Conservation (phyloP, 108 stramenopile genomes). For the Skeletonema grethae region DNA sequence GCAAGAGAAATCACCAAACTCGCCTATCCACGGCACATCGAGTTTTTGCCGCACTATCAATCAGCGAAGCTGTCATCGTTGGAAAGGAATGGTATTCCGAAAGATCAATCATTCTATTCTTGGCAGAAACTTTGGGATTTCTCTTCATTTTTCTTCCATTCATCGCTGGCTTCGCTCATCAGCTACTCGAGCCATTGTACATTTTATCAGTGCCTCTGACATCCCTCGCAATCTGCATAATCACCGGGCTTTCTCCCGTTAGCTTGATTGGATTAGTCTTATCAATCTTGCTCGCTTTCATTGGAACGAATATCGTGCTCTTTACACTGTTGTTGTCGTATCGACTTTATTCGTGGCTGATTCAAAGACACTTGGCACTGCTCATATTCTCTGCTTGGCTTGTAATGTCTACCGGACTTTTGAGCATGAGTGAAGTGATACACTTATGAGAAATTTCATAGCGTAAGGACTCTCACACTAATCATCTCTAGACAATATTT, state of each 20-base stretch:
- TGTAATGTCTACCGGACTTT: not conserved
- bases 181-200: not conserved
- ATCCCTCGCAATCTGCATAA: not conserved
- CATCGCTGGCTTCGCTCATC: not conserved
- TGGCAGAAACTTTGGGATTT: not conserved
- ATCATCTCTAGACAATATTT: not conserved
- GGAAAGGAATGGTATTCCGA: not conserved
- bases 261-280: not conserved
- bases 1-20: not conserved
- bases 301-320: not conserved
- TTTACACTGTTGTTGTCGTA: not conserved
- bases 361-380: not conserved
- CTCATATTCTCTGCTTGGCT: slow-evolving; percentile 1
- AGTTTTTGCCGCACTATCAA: not conserved
- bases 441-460: not conserved
- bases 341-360: not conserved
- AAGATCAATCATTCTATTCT: not conserved
- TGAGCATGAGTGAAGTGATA: not conserved
- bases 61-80: not conserved
- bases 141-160: slow-evolving; percentile 15
- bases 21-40: not conserved
- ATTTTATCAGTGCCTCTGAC: slow-evolving; percentile 3
- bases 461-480: not conserved
- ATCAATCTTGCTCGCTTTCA: not conserved
- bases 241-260: not conserved